phyloP scores from a whole-genome alignment of 352 stramenopile genomes.

The Thalassiosira oceanica region DNA sequence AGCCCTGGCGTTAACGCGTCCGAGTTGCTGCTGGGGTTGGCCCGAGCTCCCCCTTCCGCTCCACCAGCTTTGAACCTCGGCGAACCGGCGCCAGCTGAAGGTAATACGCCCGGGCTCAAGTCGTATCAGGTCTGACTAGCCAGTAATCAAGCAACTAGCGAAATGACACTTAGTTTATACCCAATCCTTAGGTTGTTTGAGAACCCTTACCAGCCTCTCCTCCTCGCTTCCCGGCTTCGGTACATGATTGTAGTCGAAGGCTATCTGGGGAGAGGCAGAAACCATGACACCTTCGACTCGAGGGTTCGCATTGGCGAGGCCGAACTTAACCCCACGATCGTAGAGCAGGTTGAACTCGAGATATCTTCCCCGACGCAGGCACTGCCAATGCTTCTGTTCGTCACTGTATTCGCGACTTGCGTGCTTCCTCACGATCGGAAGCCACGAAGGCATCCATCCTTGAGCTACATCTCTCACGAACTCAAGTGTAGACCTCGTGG shows the following conservation, averaged over 20 bases:
- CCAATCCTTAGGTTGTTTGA: slow-evolving; percentile 79
- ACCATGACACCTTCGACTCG: slow-evolving; percentile 82
- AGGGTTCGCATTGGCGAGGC: slow-evolving; percentile 81
- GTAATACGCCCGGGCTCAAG: too few relatives aligned
- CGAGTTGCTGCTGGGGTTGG: too few relatives aligned
- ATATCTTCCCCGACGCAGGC: slow-evolving; percentile 91
- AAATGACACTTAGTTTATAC: slow-evolving; percentile 23
- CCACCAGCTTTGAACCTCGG: too few relatives aligned
- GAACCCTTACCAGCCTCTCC: slow-evolving; percentile 64
- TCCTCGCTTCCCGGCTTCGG: slow-evolving; percentile 65
- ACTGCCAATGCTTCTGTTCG: slow-evolving; percentile 75
- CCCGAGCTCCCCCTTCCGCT: too few relatives aligned
- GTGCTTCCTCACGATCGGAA: slow-evolving; percentile 70
- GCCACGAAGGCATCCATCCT: slow-evolving; percentile 77
- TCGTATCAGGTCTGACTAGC: too few relatives aligned
- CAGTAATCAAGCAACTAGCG: too few relatives aligned
- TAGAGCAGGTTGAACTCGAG: slow-evolving; percentile 98
- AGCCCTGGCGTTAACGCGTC: too few relatives aligned
- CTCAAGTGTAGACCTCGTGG: slow-evolving; percentile 43
- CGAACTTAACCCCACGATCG: slow-evolving; percentile 96
- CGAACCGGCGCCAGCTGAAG: too few relatives aligned
- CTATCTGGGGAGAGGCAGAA: slow-evolving; percentile 76
- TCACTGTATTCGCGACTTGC: slow-evolving; percentile 45
- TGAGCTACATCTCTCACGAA: slow-evolving; percentile 74
- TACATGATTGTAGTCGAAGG: slow-evolving; percentile 81